Conservation (phyloP, 2,329 filamentous ascomycete genomes). For the Ophiostoma ulmi region DNA sequence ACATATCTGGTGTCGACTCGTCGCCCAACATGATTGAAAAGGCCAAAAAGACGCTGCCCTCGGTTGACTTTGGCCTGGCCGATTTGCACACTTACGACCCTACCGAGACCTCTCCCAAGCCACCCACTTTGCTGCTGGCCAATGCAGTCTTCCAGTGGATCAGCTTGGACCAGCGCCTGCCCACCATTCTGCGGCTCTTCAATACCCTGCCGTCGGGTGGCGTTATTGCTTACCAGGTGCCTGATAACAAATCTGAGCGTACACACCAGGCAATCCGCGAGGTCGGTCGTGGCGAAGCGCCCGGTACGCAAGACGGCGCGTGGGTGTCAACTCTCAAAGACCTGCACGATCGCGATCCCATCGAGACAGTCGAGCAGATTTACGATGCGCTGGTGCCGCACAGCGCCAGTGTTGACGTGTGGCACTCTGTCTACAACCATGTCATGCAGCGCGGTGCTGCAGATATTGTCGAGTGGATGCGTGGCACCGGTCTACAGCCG, state of each 20-base stretch:
- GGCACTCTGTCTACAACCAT: slow-evolving; percentile 52
- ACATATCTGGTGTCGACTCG: slow-evolving; percentile 49
- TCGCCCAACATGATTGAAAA: slow-evolving; percentile 51
- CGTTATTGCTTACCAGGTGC: slow-evolving; percentile 49
- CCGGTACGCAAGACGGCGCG: slow-evolving; percentile 25
- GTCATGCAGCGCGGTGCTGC: slow-evolving; percentile 42
- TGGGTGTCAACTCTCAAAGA: slow-evolving; percentile 27
- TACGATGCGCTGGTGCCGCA: slow-evolving; percentile 46
- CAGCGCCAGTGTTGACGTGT: slow-evolving; percentile 45
- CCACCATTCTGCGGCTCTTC: slow-evolving; percentile 43
- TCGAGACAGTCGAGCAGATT: slow-evolving; percentile 44
- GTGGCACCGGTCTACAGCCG: slow-evolving; percentile 51
- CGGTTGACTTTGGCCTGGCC: slow-evolving; percentile 42
- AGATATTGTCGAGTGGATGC: slow-evolving; percentile 56
- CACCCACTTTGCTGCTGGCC: slow-evolving; percentile 46
- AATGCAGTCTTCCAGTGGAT: slow-evolving; percentile 60
- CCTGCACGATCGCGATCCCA: slow-evolving; percentile 39
- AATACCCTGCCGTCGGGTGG: slow-evolving; percentile 39
- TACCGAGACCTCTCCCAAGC: slow-evolving; percentile 27
- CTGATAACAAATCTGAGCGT: slow-evolving; percentile 45
- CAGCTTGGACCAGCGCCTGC: slow-evolving; percentile 39
- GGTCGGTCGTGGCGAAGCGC: slow-evolving; percentile 35
- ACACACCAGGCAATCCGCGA: slow-evolving; percentile 48
- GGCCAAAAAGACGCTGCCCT: slow-evolving; percentile 40
- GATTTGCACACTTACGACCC: slow-evolving; percentile 42